Conservation (phyloP, 2,329 filamentous ascomycete genomes). For the Pseudogymnoascus sp. region DNA sequence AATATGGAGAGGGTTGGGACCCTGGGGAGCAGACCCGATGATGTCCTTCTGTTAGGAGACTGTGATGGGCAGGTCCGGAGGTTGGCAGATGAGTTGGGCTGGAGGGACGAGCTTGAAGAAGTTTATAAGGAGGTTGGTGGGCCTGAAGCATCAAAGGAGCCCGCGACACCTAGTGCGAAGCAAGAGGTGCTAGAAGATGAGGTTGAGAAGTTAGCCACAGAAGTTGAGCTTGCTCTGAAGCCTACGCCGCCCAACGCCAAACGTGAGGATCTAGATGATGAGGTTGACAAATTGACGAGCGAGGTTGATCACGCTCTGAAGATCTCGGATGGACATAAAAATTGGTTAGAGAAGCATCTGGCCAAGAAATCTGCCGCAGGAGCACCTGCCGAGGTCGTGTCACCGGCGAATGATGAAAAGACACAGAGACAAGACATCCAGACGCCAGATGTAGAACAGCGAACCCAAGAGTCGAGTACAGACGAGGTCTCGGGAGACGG, state of each 20-base stretch:
- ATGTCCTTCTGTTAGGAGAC: conserved; percentile 74
- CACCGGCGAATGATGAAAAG: too few relatives aligned
- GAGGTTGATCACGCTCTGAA: conserved; percentile 29
- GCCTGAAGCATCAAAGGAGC: conserved; percentile 44
- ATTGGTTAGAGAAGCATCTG: conserved; percentile 23
- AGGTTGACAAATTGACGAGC: conserved; percentile 29
- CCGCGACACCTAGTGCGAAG: conserved; percentile 28
- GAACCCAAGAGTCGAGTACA: background rate
- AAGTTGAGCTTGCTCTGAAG: background rate
- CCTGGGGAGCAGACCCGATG: conserved; percentile 68
- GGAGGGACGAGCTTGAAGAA: conserved; percentile 72
- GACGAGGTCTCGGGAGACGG: background rate
- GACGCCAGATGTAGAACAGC: background rate
- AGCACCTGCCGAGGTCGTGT: background rate
- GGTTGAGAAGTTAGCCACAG: conserved; percentile 25
- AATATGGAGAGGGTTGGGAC: conserved; percentile 79
- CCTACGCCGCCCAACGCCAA: conserved; percentile 25
- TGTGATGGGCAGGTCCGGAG: conserved; percentile 76
- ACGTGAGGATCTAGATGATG: conserved; percentile 39
- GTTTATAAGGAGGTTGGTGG: conserved; percentile 65
- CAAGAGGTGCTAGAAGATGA: conserved; percentile 22
- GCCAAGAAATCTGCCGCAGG: conserved; percentile 12
- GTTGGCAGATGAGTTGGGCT: conserved; percentile 73
- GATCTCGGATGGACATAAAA: conserved; percentile 24
- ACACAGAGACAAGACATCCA: background rate